Percentiles rank a stretch among this genome's conserved stretches.
These are phyloP conservation scores for Flaveria robusta DNA, from an alignment of 129 eudicot genomes.

Conservation along the genomic window DNA sequence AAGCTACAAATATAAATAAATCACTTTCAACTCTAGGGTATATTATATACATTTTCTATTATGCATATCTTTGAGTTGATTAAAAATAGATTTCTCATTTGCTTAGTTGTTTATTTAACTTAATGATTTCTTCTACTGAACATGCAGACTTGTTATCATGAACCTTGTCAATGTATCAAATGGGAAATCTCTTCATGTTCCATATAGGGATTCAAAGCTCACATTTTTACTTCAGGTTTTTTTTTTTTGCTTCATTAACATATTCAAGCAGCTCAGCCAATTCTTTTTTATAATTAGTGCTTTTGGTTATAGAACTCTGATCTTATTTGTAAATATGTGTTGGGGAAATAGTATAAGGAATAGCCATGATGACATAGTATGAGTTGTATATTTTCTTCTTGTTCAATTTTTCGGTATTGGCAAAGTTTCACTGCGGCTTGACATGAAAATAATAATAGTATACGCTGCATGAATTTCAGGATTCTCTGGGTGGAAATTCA, in stretches of 20 bases:
- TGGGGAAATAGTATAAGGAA: not conserved
- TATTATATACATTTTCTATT: constrained; percentile 19
- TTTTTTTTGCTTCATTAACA: constrained; percentile 21
- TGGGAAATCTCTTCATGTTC: constrained; percentile 93
- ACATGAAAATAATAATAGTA: constrained; percentile 29
- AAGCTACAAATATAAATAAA: constrained; percentile 97
- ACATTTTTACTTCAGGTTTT: constrained; percentile 97
- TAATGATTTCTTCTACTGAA: constrained; percentile 11
- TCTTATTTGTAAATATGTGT: not conserved
- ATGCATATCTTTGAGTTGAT: constrained; percentile 22
- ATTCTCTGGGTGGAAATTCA: constrained; percentile 98
- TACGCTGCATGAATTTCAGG: constrained; percentile 52
- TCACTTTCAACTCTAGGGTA: constrained; percentile 98
- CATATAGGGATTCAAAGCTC: constrained; percentile 95
- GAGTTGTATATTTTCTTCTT: not conserved
- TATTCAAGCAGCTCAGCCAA: constrained; percentile 8
- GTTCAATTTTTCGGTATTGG: not conserved
- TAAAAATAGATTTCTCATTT: constrained; percentile 6
- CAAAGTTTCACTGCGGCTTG: not conserved
- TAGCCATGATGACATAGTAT: constrained; percentile 3
- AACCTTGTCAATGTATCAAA: constrained; percentile 87
- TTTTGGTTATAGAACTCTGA: not conserved
- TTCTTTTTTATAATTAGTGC: not conserved
- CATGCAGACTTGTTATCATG: constrained; percentile 92
- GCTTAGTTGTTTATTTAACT: not conserved